Evolutionary conservation across 768 basidiomycete genomes (phyloP).

Genomic region (Leucocoprinus leucothites): DNA sequence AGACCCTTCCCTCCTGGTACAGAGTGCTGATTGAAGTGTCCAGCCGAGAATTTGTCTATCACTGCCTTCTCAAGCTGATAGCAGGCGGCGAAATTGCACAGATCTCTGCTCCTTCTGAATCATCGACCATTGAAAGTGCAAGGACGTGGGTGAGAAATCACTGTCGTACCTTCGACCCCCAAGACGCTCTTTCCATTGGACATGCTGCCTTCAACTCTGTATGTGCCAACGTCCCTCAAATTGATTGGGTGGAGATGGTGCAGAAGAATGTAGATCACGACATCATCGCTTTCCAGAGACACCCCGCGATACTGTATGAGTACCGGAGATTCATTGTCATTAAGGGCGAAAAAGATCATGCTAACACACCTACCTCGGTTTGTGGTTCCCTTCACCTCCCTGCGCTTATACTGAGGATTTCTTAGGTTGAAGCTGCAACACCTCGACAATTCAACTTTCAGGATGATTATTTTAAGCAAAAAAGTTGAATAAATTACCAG

Average conservation of each 20-base stretch:
- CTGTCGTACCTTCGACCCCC: conserved; percentile 27
- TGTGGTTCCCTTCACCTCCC: conserved; percentile 21
- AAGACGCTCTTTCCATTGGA: conserved; percentile 42
- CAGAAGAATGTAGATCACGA: conserved; percentile 47
- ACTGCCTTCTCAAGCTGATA: conserved; percentile 44
- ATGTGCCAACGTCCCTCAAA: conserved; percentile 28
- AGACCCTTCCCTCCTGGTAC: neutral
- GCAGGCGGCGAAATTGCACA: conserved; percentile 56
- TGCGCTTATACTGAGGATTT: conserved; percentile 3
- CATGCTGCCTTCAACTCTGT: conserved; percentile 35
- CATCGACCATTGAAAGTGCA: conserved; percentile 16
- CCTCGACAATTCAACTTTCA: conserved; percentile 49
- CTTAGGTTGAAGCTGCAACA: conserved; percentile 56
- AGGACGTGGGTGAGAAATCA: conserved; percentile 39
- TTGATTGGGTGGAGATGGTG: conserved; percentile 33
- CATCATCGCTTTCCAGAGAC: conserved; percentile 51
- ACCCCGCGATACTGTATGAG: conserved; percentile 57
- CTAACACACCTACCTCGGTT: conserved; percentile 40
- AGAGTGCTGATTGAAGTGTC: neutral
- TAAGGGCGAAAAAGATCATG: conserved; percentile 30
- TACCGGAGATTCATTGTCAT: conserved; percentile 70
- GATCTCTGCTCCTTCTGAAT: conserved; percentile 44
- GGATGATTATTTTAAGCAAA: conserved; percentile 36
- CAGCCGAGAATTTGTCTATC: conserved; percentile 40
- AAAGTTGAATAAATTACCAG: neutral